phyloP scores from a whole-genome alignment of 805 yeast genomes.

The Candida namnaoensis region DNA sequence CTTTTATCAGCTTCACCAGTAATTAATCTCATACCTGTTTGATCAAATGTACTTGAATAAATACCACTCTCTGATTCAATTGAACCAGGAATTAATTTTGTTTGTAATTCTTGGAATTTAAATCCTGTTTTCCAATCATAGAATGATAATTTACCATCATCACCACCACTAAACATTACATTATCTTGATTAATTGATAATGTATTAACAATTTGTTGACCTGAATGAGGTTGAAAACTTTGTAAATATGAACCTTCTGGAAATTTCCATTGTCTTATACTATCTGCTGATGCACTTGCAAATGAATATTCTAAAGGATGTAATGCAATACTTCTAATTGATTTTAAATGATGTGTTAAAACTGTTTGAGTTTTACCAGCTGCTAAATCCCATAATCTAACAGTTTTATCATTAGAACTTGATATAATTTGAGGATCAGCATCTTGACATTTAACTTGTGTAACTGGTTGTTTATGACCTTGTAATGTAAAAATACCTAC shows the following conservation, averaged over 20 bases:
- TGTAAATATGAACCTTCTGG: conserved; percentile 73
- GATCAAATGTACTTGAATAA: conserved; percentile 64
- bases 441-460: conserved; percentile 55
- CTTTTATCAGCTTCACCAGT: conserved; percentile 91
- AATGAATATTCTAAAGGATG: conserved; percentile 69
- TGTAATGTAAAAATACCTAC: conserved; percentile 64
- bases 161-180: conserved; percentile 74
- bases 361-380: conserved; percentile 67
- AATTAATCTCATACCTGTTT: conserved; percentile 69
- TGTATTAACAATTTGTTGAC: conserved; percentile 56
- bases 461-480: conserved; percentile 77
- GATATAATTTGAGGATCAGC: conserved; percentile 83
- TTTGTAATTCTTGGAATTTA: conserved; percentile 41
- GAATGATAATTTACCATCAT: conserved; percentile 69
- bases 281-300: conserved; percentile 75
- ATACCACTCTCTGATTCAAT: conserved; percentile 59
- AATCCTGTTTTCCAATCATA: conserved; percentile 73
- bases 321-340: conserved; percentile 64
- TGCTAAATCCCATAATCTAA: conserved; percentile 83
- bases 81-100: conserved; percentile 65
- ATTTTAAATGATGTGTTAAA: conserved; percentile 77
- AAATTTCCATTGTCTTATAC: conserved; percentile 74
- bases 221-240: conserved; percentile 33
- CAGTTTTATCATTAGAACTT: conserved; percentile 77
- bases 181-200: conserved; percentile 51